These are phyloP conservation scores for Microbotryum scabiosae DNA, from an alignment of 1,284 basidiomycete species.

Conservation along the genomic window DNA sequence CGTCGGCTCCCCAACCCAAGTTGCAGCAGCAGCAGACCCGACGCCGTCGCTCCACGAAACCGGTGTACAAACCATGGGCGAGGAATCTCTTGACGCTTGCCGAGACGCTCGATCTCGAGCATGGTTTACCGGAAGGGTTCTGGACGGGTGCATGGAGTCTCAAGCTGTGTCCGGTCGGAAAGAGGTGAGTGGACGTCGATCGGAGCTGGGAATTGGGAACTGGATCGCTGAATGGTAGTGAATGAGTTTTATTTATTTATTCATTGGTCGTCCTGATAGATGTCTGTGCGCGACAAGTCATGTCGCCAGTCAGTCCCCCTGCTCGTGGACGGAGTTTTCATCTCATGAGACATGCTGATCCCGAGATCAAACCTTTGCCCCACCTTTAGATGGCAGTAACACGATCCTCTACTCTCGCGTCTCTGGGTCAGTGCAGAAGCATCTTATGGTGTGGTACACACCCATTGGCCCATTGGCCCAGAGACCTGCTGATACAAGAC, in stretches of 20 bases:
- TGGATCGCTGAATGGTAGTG: neutral
- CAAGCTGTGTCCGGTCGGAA: slow-evolving; percentile 29
- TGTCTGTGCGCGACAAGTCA: slow-evolving; percentile 13
- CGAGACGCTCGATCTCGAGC: slow-evolving; percentile 28
- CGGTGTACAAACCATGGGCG: slow-evolving; percentile 22
- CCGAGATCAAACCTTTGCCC: neutral
- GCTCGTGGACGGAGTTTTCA: neutral
- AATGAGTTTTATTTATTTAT: no score
- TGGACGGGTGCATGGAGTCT: slow-evolving; percentile 17
- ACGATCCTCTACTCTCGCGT: slow-evolving; percentile 24
- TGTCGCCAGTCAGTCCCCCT: slow-evolving; percentile 2
- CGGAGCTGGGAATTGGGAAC: neutral
- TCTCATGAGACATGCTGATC: neutral
- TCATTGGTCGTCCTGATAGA: no score
- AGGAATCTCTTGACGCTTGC: slow-evolving; percentile 26
- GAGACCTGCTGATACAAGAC: neutral
- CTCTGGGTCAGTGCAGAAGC: slow-evolving; percentile 6
- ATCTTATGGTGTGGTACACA: no score
- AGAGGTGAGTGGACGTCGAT: slow-evolving; percentile 15
- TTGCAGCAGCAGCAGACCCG: neutral
- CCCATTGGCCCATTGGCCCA: no score
- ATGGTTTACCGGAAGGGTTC: slow-evolving; percentile 23
- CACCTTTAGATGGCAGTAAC: slow-evolving; percentile 6
- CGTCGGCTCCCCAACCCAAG: neutral
- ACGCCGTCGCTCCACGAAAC: slow-evolving; percentile 8